Conservation (phyloP, 1,139 yeast genomes). For the Debaryomycetaceae sp. region DNA sequence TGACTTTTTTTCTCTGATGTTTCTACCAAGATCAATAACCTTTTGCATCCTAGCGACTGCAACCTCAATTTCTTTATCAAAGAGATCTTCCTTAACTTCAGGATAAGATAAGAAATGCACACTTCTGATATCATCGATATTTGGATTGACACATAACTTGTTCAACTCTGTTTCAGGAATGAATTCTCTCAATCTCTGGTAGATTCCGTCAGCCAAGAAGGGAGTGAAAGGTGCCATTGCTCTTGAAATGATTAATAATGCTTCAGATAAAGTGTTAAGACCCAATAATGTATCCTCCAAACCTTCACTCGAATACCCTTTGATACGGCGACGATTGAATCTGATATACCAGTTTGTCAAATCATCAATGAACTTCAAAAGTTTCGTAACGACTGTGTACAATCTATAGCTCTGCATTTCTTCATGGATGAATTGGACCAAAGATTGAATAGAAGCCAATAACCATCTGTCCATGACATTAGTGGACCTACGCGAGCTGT, state of each 20-base stretch:
- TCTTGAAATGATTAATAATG: constrained; percentile 80
- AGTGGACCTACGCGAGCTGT: constrained; percentile 58
- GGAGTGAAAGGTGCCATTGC: constrained; percentile 99
- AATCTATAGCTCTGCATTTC: constrained; percentile 90
- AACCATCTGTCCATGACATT: constrained; percentile 99
- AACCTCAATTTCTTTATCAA: constrained; percentile 72
- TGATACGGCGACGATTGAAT: constrained; percentile 95
- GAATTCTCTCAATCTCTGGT: constrained; percentile 65
- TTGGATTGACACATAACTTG: constrained; percentile 37
- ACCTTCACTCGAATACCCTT: constrained; percentile 78
- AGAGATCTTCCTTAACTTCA: constrained; percentile 73
- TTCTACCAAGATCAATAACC: constrained; percentile 94
- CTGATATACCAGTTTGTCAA: constrained; percentile 99
- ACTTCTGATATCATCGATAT: constrained; percentile 61
- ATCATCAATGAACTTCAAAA: constrained; percentile 84
- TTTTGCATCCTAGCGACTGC: constrained; percentile 96
- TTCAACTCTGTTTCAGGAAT: constrained; percentile 56
- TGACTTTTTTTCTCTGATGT: constrained; percentile 91
- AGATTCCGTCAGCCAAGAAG: constrained; percentile 86
- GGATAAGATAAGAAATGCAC: constrained; percentile 95
- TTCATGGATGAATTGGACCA: constrained; percentile 76
- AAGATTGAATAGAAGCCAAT: constrained; percentile 88
- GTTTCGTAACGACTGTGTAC: constrained; percentile 93
- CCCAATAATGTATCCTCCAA: constrained; percentile 80
- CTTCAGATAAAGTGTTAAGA: constrained; percentile 87